Percentiles rank a stretch among this genome's conserved stretches.
Evolutionary conservation across 2,329 filamentous ascomycete genomes (phyloP).

Genomic region (Rhynchosporium secalis): DNA sequence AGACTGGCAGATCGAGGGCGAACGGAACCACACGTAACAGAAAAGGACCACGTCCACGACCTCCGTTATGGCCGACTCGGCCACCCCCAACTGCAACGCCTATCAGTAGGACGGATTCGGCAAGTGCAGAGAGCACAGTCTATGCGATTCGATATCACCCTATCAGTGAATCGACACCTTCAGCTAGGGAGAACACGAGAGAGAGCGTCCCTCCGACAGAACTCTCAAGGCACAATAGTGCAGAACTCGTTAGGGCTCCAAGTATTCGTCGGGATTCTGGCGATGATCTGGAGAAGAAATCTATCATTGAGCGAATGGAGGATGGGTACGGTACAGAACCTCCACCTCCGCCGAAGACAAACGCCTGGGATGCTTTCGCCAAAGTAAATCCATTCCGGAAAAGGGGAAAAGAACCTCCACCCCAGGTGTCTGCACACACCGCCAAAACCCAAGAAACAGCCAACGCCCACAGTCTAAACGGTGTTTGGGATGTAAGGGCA

Average conservation of each 20-base stretch:
- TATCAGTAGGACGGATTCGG: conserved; percentile 61
- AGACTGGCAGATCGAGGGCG: conserved; percentile 19
- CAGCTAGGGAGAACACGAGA: conserved; percentile 16
- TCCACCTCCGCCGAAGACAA: conserved; percentile 11
- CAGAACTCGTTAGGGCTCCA: conserved; percentile 25
- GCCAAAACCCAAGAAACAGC: conserved; percentile 24
- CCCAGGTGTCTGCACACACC: conserved; percentile 38
- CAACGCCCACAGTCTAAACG: conserved; percentile 25
- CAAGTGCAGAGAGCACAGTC: conserved; percentile 63
- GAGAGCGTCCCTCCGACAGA: conserved; percentile 14
- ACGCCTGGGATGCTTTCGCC: conserved; percentile 29
- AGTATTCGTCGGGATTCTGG: conserved; percentile 19
- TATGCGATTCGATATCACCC: conserved; percentile 64
- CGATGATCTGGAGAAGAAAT: conserved; percentile 30
- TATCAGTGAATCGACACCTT: conserved; percentile 45
- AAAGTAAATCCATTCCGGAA: conserved; percentile 36
- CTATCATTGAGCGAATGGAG: conserved; percentile 29
- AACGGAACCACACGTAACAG: conserved; percentile 15
- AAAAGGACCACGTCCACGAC: conserved; percentile 27
- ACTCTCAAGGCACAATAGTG: conserved; percentile 31
- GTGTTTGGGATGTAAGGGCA: conserved; percentile 56
- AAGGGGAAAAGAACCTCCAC: conserved; percentile 35
- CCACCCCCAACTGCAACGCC: conserved; percentile 57
- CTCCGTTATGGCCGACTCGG: conserved; percentile 52
- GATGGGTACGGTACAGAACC: conserved; percentile 19